Base-by-base conservation (phyloP, 2,329 filamentous ascomycete species). In the Arachnomyces sp. region DNA sequence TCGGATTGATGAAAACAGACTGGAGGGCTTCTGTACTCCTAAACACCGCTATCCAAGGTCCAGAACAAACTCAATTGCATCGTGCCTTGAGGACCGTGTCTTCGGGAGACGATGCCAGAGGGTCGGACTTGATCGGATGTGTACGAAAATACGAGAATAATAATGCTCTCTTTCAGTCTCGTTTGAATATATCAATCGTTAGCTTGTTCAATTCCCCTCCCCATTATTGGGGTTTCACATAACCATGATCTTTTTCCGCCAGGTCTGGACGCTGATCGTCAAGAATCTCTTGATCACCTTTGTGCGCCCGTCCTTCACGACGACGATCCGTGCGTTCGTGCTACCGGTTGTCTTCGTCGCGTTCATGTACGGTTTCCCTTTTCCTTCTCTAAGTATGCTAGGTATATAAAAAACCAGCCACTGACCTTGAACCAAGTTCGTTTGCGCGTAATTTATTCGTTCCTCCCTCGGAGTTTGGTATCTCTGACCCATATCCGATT, bases 381-480 rank as follows among this genome's bases (percentile, higher is more conserved):
- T 7, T 13, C 7, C 31, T 29, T 13, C 17, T 25, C 8, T 3
- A 11, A 34, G 34, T 30, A 31, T 31, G 61, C 61, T 11, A 28
- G 12, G 17, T 4, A 14, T n/a, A 12, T 12, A 35, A n/a, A n/a
- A n/a, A 13, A 25, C 15, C 14, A 17, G 3, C 30, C n/a, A 31
- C 38, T 33, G 34, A 44, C 40, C 44, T 66, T 61, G 68, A 68
- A 54, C 65, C 65, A 50, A 74, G 74, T 34, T 67, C 68, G 39
- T 90, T 84, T 59, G 82, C 86, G 12, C 82, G 85, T 51, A 89
- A 89, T 58, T 77, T 95, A 47, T 90, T 94, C 53, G 76, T 89
- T 3, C 82, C 86, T 1, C 82, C 85, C 1, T 82, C 84, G 1
- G 66, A 73, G 3, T 94, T 75, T 53, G 89, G 89, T 33, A 79